Evolutionary conservation across 495 filamentous ascomycete species (phyloP), one percentile per base, ranked within the genome.

Genomic region (Neurospora intermedia): DNA sequence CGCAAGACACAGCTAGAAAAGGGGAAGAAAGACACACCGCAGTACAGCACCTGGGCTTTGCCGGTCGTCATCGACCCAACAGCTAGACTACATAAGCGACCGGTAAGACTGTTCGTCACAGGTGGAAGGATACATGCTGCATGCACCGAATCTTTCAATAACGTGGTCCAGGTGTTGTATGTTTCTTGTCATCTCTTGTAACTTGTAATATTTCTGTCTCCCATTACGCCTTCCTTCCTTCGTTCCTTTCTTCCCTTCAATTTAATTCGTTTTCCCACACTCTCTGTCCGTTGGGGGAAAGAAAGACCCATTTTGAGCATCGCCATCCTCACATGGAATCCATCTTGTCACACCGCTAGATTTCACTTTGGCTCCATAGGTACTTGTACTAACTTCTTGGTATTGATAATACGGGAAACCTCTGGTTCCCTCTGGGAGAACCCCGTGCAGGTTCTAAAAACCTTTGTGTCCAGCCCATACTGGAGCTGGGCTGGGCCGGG

Each of bases 21-120:
- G 18, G 16, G 18, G 16, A 73, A 71, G 69, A 71, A 69, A 71
- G 73, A 73, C 59, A 74, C 71, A 76, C 35, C 35, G 35, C 35
- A 38, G 35, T 76, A 75, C 73, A 78, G 73, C 75, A 74, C 75
- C 76, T 59, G 73, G 76, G 71, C 76, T 76, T 76, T 73, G 70
- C 76, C 74, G 69, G 70, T 85, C 79, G 80, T 84, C 84, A 84
- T 80, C 83, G 78, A 85, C 82, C 80, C 79, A 80, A 85, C 35
- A 38, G 35, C 4, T 79, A 83, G 27, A 83, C 84, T 84, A 77
- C 76, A 82, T 79, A 48, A n/a, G 45, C 45, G n/a, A 48, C 20
- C 43, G 18, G 18, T 46, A 4, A 46, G 18, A 46, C 4, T n/a
- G 18, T n/a, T n/a, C 10, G 18, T n/a, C 8, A 18, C 7, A 46